Conservation (phyloP, 768 basidiomycete species). For the Tricholoma furcatifolium region DNA sequence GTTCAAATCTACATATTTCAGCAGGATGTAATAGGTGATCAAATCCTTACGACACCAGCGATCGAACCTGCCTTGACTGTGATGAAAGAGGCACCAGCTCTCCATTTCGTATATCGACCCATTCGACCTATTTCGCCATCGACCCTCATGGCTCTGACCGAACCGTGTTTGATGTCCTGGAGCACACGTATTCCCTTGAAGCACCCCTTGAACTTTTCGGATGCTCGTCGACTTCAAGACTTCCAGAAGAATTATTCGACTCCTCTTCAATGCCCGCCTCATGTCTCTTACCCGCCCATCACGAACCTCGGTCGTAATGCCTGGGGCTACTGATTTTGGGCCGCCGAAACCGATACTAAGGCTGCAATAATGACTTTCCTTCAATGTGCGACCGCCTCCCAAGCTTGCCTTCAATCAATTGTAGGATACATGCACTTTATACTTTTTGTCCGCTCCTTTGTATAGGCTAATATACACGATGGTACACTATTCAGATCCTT, state of each 20-base stretch:
- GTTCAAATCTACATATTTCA: background rate
- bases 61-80: too few species aligned
- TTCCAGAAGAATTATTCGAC: background rate
- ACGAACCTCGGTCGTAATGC: background rate
- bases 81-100: background rate
- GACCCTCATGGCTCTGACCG: constrained; percentile 42
- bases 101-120: constrained; percentile 5
- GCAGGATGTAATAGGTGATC: too few species aligned
- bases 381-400: too few species aligned
- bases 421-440: background rate
- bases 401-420: too few species aligned
- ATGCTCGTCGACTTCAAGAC: background rate
- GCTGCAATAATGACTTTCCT: background rate
- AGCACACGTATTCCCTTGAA: constrained; percentile 15
- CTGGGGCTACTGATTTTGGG: constrained; percentile 12
- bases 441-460: background rate
- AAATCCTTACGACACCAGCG: too few species aligned
- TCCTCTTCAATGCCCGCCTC: background rate
- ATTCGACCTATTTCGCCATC: constrained; percentile 33
- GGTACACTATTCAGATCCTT: background rate
- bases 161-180: constrained; percentile 43
- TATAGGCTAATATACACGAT: background rate
- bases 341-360: background rate
- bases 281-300: background rate
- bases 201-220: background rate